phyloP scores from a whole-genome alignment of 306 rosid genomes.

The Vachellia pachyceras region DNA sequence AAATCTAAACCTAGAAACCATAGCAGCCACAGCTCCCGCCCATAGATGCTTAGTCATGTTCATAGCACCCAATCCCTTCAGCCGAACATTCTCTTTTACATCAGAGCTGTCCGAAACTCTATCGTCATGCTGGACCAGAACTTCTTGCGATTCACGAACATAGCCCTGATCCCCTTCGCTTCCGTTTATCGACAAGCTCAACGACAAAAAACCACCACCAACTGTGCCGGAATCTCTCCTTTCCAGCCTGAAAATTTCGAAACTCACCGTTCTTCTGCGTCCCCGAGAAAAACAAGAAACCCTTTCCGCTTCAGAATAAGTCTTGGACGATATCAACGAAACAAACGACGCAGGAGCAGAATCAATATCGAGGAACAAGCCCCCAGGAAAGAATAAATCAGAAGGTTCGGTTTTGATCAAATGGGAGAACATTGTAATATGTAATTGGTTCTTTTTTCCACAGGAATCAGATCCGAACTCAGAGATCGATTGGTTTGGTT shows the following conservation, averaged over 20 bases:
- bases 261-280: slow-evolving; percentile 35
- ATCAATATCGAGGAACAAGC: slow-evolving; percentile 70
- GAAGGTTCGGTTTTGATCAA: slow-evolving; percentile 49
- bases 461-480: not conserved
- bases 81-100: slow-evolving; percentile 42
- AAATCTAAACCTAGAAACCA: slow-evolving; percentile 83
- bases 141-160: slow-evolving; percentile 52
- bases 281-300: slow-evolving; percentile 40
- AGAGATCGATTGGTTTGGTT: slow-evolving; percentile 14
- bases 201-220: slow-evolving; percentile 58
- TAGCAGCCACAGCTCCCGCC: slow-evolving; percentile 94
- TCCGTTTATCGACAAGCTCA: slow-evolving; percentile 73
- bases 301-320: slow-evolving; percentile 31
- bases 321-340: slow-evolving; percentile 42
- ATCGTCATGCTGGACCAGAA: slow-evolving; percentile 50
- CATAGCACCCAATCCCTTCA: slow-evolving; percentile 64
- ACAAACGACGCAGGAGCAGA: slow-evolving; percentile 59
- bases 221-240: slow-evolving; percentile 14
- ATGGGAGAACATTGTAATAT: slow-evolving; percentile 45
- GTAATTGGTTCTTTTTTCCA: no score
- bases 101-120: slow-evolving; percentile 36
- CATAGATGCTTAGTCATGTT: slow-evolving; percentile 86
- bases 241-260: slow-evolving; percentile 32
- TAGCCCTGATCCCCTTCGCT: slow-evolving; percentile 51
- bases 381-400: slow-evolving; percentile 61